phyloP scores from a whole-genome alignment of 371 early-diverging fungal species.

The Mortierella sp. region DNA sequence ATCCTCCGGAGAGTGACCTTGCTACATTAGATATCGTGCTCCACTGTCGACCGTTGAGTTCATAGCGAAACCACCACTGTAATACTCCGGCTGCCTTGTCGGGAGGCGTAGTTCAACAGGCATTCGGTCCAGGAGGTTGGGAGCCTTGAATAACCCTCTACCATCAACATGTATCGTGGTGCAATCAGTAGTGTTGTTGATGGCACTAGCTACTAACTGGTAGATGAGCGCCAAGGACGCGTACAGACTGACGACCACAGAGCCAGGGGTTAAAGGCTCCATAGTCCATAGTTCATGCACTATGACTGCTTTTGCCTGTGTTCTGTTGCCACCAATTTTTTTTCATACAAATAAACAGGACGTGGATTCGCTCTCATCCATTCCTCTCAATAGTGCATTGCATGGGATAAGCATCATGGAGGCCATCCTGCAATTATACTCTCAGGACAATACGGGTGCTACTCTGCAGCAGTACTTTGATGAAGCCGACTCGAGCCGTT shows the following conservation, averaged over 20 bases:
- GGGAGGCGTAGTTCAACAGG: no score
- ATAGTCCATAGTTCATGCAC: no score
- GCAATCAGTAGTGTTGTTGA: constrained; percentile 26
- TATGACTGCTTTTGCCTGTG: constrained; percentile 6
- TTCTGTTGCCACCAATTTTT: constrained; percentile 37
- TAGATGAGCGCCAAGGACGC: constrained; percentile 24
- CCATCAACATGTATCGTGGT: constrained; percentile 43
- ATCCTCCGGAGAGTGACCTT: constrained; percentile 6
- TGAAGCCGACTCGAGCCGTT: constrained; percentile 16
- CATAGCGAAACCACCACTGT: constrained; percentile 25
- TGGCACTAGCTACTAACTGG: constrained; percentile 9
- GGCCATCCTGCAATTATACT: constrained; percentile 34
- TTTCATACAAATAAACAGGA: neutral
- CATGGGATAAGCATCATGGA: constrained; percentile 35
- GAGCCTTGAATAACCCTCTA: constrained; percentile 38
- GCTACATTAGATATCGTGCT: constrained; percentile 33
- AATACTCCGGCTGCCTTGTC: constrained; percentile 11
- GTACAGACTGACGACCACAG: constrained; percentile 29
- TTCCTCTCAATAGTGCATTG: neutral
- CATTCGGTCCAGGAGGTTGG: no score
- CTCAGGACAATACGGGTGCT: constrained; percentile 40
- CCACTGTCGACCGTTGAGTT: constrained; percentile 20
- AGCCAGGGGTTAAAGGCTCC: constrained; percentile 13
- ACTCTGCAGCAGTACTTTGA: constrained; percentile 35
- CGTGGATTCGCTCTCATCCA: neutral